Evolutionary conservation across 257 asterid genomes (phyloP).

Genomic region (Nicotiana paniculata): DNA sequence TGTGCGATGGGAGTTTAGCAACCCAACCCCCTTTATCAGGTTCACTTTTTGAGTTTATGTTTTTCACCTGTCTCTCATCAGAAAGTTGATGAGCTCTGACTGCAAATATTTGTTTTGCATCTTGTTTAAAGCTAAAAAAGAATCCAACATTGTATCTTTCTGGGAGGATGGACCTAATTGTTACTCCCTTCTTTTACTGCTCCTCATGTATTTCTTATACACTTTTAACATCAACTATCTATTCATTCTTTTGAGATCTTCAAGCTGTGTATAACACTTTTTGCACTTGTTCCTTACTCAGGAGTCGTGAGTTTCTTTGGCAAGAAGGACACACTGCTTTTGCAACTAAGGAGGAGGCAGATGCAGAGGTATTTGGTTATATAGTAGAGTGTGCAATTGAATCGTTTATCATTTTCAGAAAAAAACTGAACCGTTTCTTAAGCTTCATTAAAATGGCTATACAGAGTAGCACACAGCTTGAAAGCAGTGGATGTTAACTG

Average conservation of each 20-base stretch:
- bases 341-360: slow-evolving; percentile 94
- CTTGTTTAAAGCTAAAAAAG: background rate
- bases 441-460: background rate
- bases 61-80: background rate
- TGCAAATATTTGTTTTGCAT: background rate
- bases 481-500: background rate
- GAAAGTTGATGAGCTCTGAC: background rate
- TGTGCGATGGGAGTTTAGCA: slow-evolving; percentile 99
- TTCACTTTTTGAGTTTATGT: slow-evolving; percentile 13
- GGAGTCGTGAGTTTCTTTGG: slow-evolving; percentile 99
- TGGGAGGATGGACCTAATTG: background rate
- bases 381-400: slow-evolving; percentile 2
- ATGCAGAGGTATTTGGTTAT: slow-evolving; percentile 57
- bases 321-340: slow-evolving; percentile 99
- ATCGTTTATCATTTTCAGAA: background rate
- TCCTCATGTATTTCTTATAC: background rate
- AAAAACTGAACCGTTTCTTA: background rate
- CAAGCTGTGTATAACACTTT: background rate
- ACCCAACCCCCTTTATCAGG: slow-evolving; percentile 99
- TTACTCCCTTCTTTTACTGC: background rate
- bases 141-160: background rate
- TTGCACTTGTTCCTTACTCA: slow-evolving; percentile 15
- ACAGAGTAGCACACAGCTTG: background rate
- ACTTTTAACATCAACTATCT: background rate
- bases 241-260: background rate